These are phyloP conservation scores for Raffaelea ambrosiae DNA, from an alignment of 2,329 filamentous ascomycete species.

Conservation along the genomic window DNA sequence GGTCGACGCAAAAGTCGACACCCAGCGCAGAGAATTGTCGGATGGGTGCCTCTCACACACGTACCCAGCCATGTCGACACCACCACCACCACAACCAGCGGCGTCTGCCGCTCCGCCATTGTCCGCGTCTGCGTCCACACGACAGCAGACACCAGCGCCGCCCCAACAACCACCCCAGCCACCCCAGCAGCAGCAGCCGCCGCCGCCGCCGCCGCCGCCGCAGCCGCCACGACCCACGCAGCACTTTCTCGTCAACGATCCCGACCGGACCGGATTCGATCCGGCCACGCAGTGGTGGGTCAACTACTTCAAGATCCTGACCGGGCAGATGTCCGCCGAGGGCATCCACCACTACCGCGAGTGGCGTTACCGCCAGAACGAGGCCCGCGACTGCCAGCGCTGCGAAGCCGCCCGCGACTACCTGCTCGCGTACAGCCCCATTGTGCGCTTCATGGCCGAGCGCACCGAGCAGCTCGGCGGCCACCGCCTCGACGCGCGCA, in stretches of 20 bases:
- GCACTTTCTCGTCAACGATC: slow-evolving; percentile 43
- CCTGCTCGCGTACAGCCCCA: slow-evolving; percentile 74
- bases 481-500: slow-evolving; percentile 54
- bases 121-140: neutral
- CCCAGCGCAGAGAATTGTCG: too few species aligned
- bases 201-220: neutral
- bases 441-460: slow-evolving; percentile 77
- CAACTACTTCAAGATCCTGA: slow-evolving; percentile 78
- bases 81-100: slow-evolving; percentile 5
- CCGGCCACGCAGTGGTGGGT: slow-evolving; percentile 59
- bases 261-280: slow-evolving; percentile 54
- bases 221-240: neutral
- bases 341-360: slow-evolving; percentile 70
- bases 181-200: neutral
- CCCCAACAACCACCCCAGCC: neutral
- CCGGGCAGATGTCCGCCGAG: slow-evolving; percentile 60
- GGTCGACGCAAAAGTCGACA: too few species aligned
- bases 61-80: slow-evolving; percentile 3
- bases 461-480: slow-evolving; percentile 76
- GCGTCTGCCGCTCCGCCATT: neutral
- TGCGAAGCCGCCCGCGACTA: slow-evolving; percentile 80
- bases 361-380: slow-evolving; percentile 65
- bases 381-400: slow-evolving; percentile 66
- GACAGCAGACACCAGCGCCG: neutral
- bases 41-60: too few species aligned